A percentile compares a stretch with the other conserved stretches of the same genome.
phyloP scores from a whole-genome alignment of 163 green algal species.

The Volvox carteri region DNA sequence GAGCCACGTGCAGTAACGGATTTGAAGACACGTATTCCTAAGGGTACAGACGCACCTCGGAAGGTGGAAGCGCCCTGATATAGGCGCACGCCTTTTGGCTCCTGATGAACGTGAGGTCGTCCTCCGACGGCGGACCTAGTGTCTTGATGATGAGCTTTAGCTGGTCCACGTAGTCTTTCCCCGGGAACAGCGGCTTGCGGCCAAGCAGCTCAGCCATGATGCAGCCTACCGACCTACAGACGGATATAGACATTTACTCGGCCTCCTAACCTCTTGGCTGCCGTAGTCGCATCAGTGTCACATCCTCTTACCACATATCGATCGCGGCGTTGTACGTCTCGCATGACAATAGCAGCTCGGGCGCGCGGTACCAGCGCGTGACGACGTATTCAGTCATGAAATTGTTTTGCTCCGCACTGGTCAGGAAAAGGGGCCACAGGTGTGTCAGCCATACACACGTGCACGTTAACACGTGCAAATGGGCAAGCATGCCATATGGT shows the following conservation, averaged over 20 bases:
- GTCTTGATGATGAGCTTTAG: constrained; percentile 95
- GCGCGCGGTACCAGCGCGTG: constrained; percentile 97
- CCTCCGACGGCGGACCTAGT: constrained; percentile 91
- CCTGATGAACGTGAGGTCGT: constrained; percentile 94
- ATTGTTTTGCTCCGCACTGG: constrained; percentile 73
- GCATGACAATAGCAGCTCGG: constrained; percentile 90
- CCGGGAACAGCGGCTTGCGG: constrained; percentile 90
- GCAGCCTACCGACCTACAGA: constrained; percentile 87
- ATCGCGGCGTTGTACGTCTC: constrained; percentile 94
- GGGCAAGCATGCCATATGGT: no score
- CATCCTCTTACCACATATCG: constrained; percentile 93
- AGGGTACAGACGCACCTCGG: constrained; percentile 78
- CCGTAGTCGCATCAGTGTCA: background rate
- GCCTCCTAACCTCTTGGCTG: no score
- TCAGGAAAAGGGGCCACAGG: background rate
- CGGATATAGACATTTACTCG: background rate
- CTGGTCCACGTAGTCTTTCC: constrained; percentile 99
- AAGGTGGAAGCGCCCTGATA: constrained; percentile 86
- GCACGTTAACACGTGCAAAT: no score
- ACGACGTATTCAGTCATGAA: constrained; percentile 94
- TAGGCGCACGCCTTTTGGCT: constrained; percentile 90
- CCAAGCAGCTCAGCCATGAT: constrained; percentile 98
- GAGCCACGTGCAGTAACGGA: no score
- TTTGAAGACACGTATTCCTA: no score
- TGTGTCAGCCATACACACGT: no score